Evolutionary conservation across 768 basidiomycete genomes (phyloP).

Genomic region (Tricholoma bakamatsutake): DNA sequence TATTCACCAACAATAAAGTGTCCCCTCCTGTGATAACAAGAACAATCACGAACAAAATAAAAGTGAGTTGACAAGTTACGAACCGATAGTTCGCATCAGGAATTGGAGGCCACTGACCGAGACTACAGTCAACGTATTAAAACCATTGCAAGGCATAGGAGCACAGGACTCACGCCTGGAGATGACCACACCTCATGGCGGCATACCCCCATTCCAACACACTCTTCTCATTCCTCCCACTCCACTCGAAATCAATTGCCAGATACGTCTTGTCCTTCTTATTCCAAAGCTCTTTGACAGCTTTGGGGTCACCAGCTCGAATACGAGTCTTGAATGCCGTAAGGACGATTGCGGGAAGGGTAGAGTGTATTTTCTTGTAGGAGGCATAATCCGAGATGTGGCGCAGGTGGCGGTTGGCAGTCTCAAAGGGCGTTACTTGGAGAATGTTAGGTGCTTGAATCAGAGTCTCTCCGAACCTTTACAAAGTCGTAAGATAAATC

Average conservation of each 20-base stretch:
- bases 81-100: conserved; percentile 77
- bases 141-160: not conserved
- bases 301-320: conserved; percentile 57
- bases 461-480: conserved; percentile 67
- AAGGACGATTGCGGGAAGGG: conserved; percentile 64
- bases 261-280: conserved; percentile 68
- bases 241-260: conserved; percentile 70
- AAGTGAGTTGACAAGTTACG: not conserved
- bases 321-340: conserved; percentile 62
- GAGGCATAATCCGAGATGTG: conserved; percentile 60
- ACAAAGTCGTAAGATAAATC: no score
- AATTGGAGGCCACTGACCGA: conserved; percentile 70
- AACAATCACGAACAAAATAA: conserved; percentile 8
- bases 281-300: conserved; percentile 64
- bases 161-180: conserved; percentile 51
- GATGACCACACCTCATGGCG: conserved; percentile 64
- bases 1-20: conserved; percentile 74
- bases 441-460: conserved; percentile 71
- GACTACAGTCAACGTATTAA: conserved; percentile 28
- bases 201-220: conserved; percentile 83
- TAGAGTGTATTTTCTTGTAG: conserved; percentile 66
- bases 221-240: conserved; percentile 62
- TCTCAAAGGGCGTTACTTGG: conserved; percentile 64
- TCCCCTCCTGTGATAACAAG: conserved; percentile 43
- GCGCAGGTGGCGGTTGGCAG: conserved; percentile 58